Evolutionary conservation across 108 stramenopile species (phyloP), one percentile per base, ranked within the genome.

Genomic region (Fistulifera solaris): DNA sequence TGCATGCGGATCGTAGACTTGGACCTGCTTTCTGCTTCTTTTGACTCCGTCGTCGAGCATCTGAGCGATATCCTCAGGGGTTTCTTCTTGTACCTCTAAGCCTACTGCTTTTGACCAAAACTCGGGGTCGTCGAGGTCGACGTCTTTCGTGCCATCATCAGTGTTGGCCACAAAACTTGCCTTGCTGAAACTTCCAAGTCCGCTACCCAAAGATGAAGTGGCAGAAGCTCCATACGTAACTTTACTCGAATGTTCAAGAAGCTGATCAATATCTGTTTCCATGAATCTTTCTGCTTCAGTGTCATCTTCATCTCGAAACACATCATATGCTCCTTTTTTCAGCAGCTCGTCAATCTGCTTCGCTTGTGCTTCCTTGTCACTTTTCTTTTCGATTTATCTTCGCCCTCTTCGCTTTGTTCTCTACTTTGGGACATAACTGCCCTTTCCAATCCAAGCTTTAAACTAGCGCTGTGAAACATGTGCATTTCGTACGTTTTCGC

Each of bases 401-500:
- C 66, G 5, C 48, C 61, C 13, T 62, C 65, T 43, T 65, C 72
- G 5, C 67, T 70, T 56, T 83, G 71, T 47, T 85, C 73, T 47
- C 91, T 46, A 54, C 83, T 81, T 47, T 87, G 85, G n/a, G 89
- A 84, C 60, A 98, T 68, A 6, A 99, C 94, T 7, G 96, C 97
- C 56, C 91, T 71, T 62, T 99, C 98, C 15, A 99, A 64, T 31
- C 96, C 97, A 0, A 98, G 76, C 59, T 99, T 99, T 62, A 93
- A 73, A 46, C 90, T 90, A 11, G 96, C 97, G 58, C 78, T 79
- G 63, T 98, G 93, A 54, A 98, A 99, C 96, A 97, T 96, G 59
- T 95, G 91, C 81, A 91, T 87, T 62, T 97, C 99, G 70, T 97
- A 98, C 6, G 94, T 98, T 48, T 92, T 92, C 17, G 93, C 79